Base-by-base conservation (phyloP, 1,139 yeast genomes). In the Kurtzmaniella natalensis region DNA sequence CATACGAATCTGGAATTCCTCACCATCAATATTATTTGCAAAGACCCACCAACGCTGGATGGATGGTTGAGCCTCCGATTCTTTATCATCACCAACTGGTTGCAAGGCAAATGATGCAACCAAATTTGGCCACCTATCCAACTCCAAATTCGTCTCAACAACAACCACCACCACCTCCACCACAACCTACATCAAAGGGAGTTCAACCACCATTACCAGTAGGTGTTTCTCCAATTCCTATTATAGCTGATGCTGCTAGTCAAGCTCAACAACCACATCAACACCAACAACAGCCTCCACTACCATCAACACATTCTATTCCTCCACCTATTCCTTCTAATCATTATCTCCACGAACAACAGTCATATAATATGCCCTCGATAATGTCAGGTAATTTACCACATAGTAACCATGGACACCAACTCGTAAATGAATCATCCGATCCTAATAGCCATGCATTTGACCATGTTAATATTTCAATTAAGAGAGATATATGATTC, bases 261-360 rank as follows among this genome's bases (percentile, higher is more conserved):
- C n/a, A n/a, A n/a, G n/a, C n/a, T n/a, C n/a, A n/a, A n/a, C 29
- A 20, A 8, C 28, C 13, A 20, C 23, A n/a, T 8, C 35, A 16
- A n/a, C 29, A 25, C 8, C 36, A 13, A 6, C 36, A 23, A 20
- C 28, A 17, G 10, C 17, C 13, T n/a, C 33, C 16, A 14, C 36
- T 25, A n/a, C 28, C 11, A 9, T 23, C 24, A 10, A 26, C 20
- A 24, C 14, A 24, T 18, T 14, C 26, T 8, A 16, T 5, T 6
- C 25, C 23, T 8, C 31, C 13, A 7, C 33, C 21, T 7, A 27
- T 29, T 9, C 32, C 24, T 29, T 27, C 28, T 7, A 15, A 13
- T n/a, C n/a, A n/a, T n/a, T n/a, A n/a, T n/a, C n/a, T n/a, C n/a
- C n/a, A n/a, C n/a, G n/a, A n/a, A n/a, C n/a, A n/a, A n/a, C n/a